Evolutionary conservation across 805 yeast species (phyloP), one percentile per base, ranked within the genome.

Genomic region (Pichia heedii): DNA sequence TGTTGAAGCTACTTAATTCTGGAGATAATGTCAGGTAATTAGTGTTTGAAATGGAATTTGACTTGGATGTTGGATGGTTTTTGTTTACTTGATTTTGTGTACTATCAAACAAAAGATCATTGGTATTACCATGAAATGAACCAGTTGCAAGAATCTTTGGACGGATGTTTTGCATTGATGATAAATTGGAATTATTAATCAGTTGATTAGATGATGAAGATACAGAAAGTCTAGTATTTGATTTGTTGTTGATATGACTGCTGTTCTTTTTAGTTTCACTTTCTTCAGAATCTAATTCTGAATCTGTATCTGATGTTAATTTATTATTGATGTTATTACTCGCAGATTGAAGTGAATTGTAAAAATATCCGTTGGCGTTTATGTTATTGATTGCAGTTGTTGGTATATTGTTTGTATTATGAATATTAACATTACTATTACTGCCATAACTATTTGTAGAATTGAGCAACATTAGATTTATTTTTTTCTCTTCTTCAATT

Each of bases 351-450:
- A 44, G 32, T 10, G 44, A 40, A 27, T 36, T 37, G 20, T 44
- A 40, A 2, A 44, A 34, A 33, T 36, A 44, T 15, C 41, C 46
- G 36, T 38, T 42, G 1, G 34, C 48, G 24, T 41, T 45, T 4
- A 35, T 34, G 8, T 45, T 37, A 22, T 36, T 42, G 4, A 44
- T 61, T 12, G 29, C 64, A 59, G 43, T 45, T 32, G 45, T 42
- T 22, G 43, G 16, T 13, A 29, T 19, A 26, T 22, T 13, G 18
- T 34, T 22, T 37, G 39, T 33, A 36, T 66, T 68, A 20, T 61
- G 66, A 33, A 57, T 36, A 9, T 60, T 59, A 6, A 54, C 62
- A 12, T 52, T 33, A 32, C 16, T 16, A 32, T 15, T 15, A 32
- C 16, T 32, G 8, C 16, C n/a, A n/a, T n/a, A n/a, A n/a, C n/a